Evolutionary conservation across 1,284 basidiomycete genomes (phyloP).

Genomic region (Inonotus obliquus): DNA sequence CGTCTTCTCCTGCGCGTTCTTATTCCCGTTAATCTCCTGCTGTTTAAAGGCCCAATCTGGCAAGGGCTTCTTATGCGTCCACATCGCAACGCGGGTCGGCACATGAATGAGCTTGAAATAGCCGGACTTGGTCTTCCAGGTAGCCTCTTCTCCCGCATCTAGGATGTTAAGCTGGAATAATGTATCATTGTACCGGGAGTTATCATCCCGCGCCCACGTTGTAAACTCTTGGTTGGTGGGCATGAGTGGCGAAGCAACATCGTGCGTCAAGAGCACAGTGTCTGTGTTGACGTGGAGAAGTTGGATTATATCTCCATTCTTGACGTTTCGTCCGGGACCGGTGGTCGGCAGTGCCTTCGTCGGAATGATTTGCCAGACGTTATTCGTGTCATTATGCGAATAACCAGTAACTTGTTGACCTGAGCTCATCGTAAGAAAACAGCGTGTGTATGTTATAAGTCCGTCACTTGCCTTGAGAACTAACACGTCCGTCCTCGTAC

Average conservation of each 20-base stretch:
- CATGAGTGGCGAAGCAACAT: slow-evolving; percentile 96
- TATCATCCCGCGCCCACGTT: slow-evolving; percentile 74
- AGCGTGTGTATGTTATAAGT: not conserved
- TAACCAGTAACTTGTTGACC: slow-evolving; percentile 99
- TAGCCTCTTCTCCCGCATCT: slow-evolving; percentile 70
- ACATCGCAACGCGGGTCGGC: slow-evolving; percentile 88
- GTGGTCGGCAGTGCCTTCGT: slow-evolving; percentile 88
- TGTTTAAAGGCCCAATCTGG: slow-evolving; percentile 98
- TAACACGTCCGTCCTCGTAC: slow-evolving; percentile 96
- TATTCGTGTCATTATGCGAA: slow-evolving; percentile 90
- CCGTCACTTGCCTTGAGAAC: slow-evolving; percentile 71
- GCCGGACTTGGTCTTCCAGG: slow-evolving; percentile 88
- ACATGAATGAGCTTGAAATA: slow-evolving; percentile 89
- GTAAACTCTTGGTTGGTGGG: slow-evolving; percentile 99
- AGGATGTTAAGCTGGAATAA: slow-evolving; percentile 74
- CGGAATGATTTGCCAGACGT: slow-evolving; percentile 93
- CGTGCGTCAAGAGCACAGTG: slow-evolving; percentile 86
- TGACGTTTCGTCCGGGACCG: slow-evolving; percentile 84
- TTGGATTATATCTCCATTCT: slow-evolving; percentile 86
- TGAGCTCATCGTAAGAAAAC: slow-evolving; percentile 27
- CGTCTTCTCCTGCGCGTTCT: slow-evolving; percentile 80
- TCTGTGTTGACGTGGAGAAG: slow-evolving; percentile 87
- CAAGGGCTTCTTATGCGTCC: slow-evolving; percentile 82
- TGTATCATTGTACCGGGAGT: slow-evolving; percentile 78
- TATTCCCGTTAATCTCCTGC: slow-evolving; percentile 98